Evolutionary conservation across 176 grass and related monocot species (phyloP), one percentile per base, ranked within the genome.

Genomic region (Avena eriantha): DNA sequence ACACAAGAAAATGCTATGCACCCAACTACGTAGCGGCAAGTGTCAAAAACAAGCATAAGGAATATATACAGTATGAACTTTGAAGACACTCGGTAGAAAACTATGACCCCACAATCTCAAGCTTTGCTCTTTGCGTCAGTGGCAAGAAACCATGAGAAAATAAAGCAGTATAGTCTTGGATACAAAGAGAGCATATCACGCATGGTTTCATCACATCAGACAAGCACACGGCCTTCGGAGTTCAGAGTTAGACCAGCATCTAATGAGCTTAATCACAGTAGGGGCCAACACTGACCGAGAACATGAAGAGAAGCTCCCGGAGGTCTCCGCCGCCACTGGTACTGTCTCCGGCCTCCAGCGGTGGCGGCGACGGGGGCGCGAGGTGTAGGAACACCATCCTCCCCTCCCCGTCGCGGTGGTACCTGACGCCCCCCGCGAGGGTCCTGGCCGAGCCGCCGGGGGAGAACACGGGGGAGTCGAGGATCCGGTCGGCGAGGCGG

Each of bases 281-380:
- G 48, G 49, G 59, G 36, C 10, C 34, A 71, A 45, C 41, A 82
- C 96, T 95, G 57, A 98, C 93, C 47, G 88, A 98, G 90, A 98
- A 95, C 69, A 91, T 92, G 86, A 94, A 98, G 86, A 98, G 93
- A 81, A 91, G 90, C 76, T 90, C 92, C 16, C 80, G 82, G 7
- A 95, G 90, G 26, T 97, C 92, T 2, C 23, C 78, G 8, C 75
- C 79, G 1, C 76, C 67, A 49, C 83, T 59, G 24, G 8, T 8
- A 15, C 56, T 67, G 24, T 89, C 87, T 8, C n/a, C 68, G 11
- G 77, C 66, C 65, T 90, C 87, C 77, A 87, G 79, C 8, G 75
- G 29, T 5, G 69, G 60, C n/a, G 84, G 69, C 19, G 29, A 29
- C 29, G 75, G 80, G 17, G 89, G 86, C 18, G 91, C 77, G 75